Base-by-base conservation (phyloP, 345 rosid species). In the Acer saccharum region DNA sequence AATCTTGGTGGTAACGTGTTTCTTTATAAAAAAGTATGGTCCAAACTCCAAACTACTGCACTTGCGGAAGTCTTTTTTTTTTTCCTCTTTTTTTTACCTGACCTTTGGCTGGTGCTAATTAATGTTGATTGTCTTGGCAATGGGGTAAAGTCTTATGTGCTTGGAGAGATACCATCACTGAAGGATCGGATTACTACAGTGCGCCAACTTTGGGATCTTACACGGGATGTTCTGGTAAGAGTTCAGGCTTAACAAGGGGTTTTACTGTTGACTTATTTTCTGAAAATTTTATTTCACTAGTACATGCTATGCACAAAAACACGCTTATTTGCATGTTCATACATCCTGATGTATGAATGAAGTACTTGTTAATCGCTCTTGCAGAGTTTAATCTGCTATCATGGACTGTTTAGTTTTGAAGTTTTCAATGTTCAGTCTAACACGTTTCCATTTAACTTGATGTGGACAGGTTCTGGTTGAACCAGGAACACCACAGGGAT, bases 171-270 rank as follows among this genome's bases (percentile, higher is more conserved):
- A 83, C 98, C 99, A 10, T 94, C 98, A 32, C 78, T 92, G 77
- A 85, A 91, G 86, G 98, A 94, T 81, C 91, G 95, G 80, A 88
- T 90, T 79, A 86, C 98, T 1, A 84, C 84, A 43, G 97, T 91
- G 65, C 97, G 97, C 81, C 99, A 94, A 81, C 98, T 96, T 80
- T 96, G 99, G 99, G 90, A 89, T 85, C 98, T 94, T 78, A 96
- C 99, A 27, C 73, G 69, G 69, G 99, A 94, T 91, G 88, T 96
- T 83, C 84, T 96, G 93, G 98, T 96, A 92, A 63, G 76, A 2
- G 43, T 75, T 79, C 73, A 21, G 48, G 18, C 27, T 81, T 63
- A 35, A 52, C 29, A 27, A n/a, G 68, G 17, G 21, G 10, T 70
- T 74, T 76, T 65, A 46, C 41, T 50, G 75, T 25, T 71, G 20